Conservation (phyloP, 257 asterid species). For the Solanum medicagineum region DNA sequence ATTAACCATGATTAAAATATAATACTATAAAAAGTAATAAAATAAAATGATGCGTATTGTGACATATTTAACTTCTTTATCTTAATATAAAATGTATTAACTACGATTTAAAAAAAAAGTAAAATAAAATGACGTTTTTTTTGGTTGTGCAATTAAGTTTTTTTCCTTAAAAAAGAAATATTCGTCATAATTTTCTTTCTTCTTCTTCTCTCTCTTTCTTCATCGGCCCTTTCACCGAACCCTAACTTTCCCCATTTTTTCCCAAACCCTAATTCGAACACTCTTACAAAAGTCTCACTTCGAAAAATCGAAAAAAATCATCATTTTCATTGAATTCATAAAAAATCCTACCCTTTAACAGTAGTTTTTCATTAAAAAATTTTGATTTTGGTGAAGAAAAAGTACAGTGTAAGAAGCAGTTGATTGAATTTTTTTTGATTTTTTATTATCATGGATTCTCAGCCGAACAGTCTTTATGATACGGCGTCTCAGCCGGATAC, state of each 20-base stretch:
- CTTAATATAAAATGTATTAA: background rate
- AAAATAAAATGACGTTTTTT: background rate
- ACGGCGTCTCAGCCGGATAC: constrained; percentile 99
- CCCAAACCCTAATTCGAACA: background rate
- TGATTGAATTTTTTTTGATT: background rate
- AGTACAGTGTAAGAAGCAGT: background rate
- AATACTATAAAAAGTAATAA: background rate
- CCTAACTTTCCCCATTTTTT: background rate
- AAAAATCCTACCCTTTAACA: background rate
- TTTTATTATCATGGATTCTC: background rate
- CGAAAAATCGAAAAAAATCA: background rate
- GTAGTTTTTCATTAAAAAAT: background rate
- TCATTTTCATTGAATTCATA: background rate
- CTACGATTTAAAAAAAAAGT: background rate
- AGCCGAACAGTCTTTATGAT: constrained; percentile 54
- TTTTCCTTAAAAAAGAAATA: background rate
- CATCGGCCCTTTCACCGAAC: background rate
- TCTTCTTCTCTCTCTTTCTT: background rate
- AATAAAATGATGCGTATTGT: background rate
- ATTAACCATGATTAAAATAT: background rate
- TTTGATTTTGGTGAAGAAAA: background rate
- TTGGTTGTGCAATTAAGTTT: background rate
- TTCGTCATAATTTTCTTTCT: background rate
- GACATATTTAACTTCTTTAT: background rate
- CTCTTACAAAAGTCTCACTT: background rate